These are phyloP conservation scores for Euphorbia celastroides DNA, from an alignment of 441 rosid species.

Conservation along the genomic window DNA sequence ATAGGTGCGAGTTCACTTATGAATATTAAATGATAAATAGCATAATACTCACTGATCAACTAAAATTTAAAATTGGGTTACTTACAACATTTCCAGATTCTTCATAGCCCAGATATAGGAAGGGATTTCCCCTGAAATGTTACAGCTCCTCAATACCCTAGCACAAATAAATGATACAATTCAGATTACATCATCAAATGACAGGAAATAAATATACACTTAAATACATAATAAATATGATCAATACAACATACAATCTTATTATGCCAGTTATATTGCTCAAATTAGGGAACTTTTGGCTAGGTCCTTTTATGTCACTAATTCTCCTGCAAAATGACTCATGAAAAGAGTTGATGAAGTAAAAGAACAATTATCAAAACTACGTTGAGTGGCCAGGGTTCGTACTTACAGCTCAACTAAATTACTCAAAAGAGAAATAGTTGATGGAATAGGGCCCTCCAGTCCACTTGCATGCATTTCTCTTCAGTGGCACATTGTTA, in stretches of 20 bases:
- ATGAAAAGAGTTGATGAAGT: conserved; percentile 9
- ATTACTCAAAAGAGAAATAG: conserved; percentile 19
- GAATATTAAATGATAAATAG: neutral
- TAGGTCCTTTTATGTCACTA: conserved; percentile 54
- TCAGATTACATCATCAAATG: conserved; percentile 7
- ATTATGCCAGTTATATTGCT: conserved; percentile 25
- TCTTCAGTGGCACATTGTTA: conserved; percentile 16
- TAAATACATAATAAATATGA: conserved; percentile 14
- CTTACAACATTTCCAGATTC: conserved; percentile 50
- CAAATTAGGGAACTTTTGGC: conserved; percentile 51
- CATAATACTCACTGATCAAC: neutral
- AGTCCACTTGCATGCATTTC: conserved; percentile 32
- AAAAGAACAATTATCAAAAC: neutral
- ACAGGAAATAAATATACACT: neutral
- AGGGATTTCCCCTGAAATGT: conserved; percentile 45
- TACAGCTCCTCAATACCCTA: conserved; percentile 55
- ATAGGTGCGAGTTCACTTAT: neutral
- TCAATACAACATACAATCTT: conserved; percentile 40
- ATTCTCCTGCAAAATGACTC: conserved; percentile 51
- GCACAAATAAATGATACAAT: conserved; percentile 3
- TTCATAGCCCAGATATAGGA: conserved; percentile 34
- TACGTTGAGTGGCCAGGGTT: neutral
- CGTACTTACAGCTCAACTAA: conserved; percentile 23
- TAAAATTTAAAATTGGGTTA: conserved; percentile 15
- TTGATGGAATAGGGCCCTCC: conserved; percentile 29